These are phyloP conservation scores for Clarkia xantiana DNA, from an alignment of 345 rosid species.

Conservation along the genomic window DNA sequence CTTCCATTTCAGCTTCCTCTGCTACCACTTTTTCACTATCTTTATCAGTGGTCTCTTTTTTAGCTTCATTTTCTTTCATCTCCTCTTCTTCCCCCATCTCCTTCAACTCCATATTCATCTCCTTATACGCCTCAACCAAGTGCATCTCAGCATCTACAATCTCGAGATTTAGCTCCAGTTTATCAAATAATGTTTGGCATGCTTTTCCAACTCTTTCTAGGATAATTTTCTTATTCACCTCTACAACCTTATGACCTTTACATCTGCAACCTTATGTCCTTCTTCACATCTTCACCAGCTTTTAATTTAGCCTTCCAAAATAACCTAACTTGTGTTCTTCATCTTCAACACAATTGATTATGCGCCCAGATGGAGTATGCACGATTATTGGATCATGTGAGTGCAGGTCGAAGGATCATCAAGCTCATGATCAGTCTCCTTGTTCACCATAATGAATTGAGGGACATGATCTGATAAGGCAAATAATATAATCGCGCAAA, in stretches of 20 bases:
- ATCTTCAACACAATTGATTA: slow-evolving; percentile 74
- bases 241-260: too few relatives aligned
- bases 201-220: slow-evolving; percentile 40
- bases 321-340: slow-evolving; percentile 69
- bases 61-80: slow-evolving; percentile 27
- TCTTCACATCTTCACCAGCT: slow-evolving; percentile 69
- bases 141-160: slow-evolving; percentile 68
- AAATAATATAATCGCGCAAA: not conserved
- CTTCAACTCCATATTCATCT: slow-evolving; percentile 61
- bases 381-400: slow-evolving; percentile 71
- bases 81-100: slow-evolving; percentile 56
- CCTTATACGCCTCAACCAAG: slow-evolving; percentile 82
- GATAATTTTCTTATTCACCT: slow-evolving; percentile 25
- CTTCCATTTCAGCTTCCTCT: slow-evolving; percentile 19
- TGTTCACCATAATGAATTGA: slow-evolving; percentile 61
- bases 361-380: slow-evolving; percentile 65
- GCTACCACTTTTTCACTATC: slow-evolving; percentile 23
- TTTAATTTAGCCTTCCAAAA: slow-evolving; percentile 79
- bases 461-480: slow-evolving; percentile 56
- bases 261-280: slow-evolving; percentile 37
- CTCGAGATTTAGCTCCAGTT: slow-evolving; percentile 58
- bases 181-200: slow-evolving; percentile 33
- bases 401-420: slow-evolving; percentile 61
- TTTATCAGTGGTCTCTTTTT: slow-evolving; percentile 15
- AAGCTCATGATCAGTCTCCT: slow-evolving; percentile 75